These are phyloP conservation scores for Kazachstania taianensis DNA, from an alignment of 805 yeast genomes.

Conservation along the genomic window DNA sequence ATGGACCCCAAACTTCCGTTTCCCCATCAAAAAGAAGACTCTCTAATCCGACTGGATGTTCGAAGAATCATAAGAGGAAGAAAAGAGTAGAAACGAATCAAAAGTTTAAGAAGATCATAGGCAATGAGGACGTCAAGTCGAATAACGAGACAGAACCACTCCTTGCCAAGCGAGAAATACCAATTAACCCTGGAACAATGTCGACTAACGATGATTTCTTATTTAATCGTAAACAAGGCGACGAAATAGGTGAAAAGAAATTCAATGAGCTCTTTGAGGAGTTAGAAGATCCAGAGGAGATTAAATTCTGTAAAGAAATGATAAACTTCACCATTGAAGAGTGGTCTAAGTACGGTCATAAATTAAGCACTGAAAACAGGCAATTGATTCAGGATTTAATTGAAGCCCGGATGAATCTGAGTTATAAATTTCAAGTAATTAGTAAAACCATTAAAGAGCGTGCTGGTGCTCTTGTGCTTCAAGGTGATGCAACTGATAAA, in stretches of 20 bases:
- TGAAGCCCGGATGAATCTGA: constrained; percentile 32
- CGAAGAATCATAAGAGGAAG: neutral
- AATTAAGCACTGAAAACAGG: constrained; percentile 28
- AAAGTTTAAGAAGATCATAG: neutral
- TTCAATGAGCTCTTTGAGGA: too few relatives aligned
- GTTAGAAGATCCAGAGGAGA: constrained; percentile 13
- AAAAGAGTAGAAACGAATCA: neutral
- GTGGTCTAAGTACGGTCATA: constrained; percentile 34
- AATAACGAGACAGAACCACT: too few relatives aligned
- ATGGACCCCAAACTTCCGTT: neutral
- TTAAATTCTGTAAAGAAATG: constrained; percentile 20
- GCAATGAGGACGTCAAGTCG: too few relatives aligned
- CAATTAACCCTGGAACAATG: too few relatives aligned
- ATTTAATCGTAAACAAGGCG: too few relatives aligned
- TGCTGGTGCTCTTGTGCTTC: constrained; percentile 26
- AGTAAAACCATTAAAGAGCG: constrained; percentile 31
- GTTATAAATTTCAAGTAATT: constrained; percentile 31
- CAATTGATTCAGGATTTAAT: constrained; percentile 29
- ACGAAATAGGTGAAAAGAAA: too few relatives aligned
- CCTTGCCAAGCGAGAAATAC: too few relatives aligned
- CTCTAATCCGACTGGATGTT: neutral
- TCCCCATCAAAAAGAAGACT: neutral
- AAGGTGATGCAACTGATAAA: constrained; percentile 27
- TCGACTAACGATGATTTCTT: too few relatives aligned
- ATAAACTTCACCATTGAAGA: constrained; percentile 20